Evolutionary conservation across 2,329 filamentous ascomycete genomes (phyloP).

Genomic region (Fusarium sterilihyphosum): DNA sequence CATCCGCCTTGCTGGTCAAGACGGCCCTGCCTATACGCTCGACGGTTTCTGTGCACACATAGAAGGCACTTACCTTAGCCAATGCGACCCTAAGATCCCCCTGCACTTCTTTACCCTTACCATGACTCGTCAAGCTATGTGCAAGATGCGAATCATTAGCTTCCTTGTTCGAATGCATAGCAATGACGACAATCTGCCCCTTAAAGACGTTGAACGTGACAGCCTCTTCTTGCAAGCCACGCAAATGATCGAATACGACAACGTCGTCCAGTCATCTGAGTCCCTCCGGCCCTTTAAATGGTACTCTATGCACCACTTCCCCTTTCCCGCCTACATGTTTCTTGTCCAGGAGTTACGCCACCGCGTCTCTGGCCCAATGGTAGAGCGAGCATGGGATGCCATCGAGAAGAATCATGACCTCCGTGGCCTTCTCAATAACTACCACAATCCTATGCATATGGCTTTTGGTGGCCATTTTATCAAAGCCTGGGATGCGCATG

Average conservation of each 20-base stretch:
- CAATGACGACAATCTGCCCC: conserved; percentile 49
- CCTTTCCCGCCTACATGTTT: conserved; percentile 70
- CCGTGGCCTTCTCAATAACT: conserved; percentile 59
- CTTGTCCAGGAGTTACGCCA: conserved; percentile 65
- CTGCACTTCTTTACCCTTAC: conserved; percentile 68
- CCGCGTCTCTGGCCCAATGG: conserved; percentile 63
- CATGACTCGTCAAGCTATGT: conserved; percentile 65
- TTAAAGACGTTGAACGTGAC: conserved; percentile 61
- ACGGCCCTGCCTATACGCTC: conserved; percentile 59
- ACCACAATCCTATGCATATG: conserved; percentile 66
- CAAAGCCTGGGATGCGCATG: conserved; percentile 70
- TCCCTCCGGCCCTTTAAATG: conserved; percentile 64
- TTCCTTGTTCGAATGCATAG: conserved; percentile 61
- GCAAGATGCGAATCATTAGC: conserved; percentile 65
- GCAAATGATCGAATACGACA: conserved; percentile 69
- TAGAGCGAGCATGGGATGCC: conserved; percentile 67
- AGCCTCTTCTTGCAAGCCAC: conserved; percentile 64
- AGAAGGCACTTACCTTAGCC: conserved; percentile 64
- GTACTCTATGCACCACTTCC: conserved; percentile 69
- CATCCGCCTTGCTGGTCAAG: conserved; percentile 60
- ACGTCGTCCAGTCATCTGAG: conserved; percentile 62
- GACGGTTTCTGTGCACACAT: conserved; percentile 65
- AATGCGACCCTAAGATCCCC: conserved; percentile 68
- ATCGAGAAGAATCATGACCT: conserved; percentile 65
- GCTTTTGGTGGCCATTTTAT: conserved; percentile 67